A percentile compares a stretch with the other conserved stretches of the same genome.
Evolutionary conservation across 2,329 filamentous ascomycete genomes (phyloP).

Genomic region (Cercospora canescens): DNA sequence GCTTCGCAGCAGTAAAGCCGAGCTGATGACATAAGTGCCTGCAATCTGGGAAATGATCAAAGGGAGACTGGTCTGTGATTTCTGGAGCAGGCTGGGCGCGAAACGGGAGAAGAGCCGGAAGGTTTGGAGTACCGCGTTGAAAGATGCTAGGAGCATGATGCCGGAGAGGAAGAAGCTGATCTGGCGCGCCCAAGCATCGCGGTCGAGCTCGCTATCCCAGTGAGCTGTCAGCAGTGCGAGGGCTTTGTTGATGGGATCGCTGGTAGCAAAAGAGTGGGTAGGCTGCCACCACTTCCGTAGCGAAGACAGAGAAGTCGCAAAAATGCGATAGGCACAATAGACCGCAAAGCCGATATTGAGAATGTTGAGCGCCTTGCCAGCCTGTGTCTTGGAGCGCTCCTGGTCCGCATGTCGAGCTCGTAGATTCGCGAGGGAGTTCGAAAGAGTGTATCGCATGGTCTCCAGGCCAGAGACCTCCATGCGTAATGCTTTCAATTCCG

Average conservation of each 20-base stretch:
- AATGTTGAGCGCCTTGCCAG: constrained; percentile 65
- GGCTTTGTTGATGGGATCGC: constrained; percentile 81
- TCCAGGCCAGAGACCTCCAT: constrained; percentile 78
- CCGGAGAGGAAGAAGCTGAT: constrained; percentile 83
- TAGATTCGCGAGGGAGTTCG: constrained; percentile 64
- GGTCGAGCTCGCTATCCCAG: constrained; percentile 80
- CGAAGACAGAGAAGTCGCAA: constrained; percentile 68
- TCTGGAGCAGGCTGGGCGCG: constrained; percentile 68
- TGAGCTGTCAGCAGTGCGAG: constrained; percentile 78
- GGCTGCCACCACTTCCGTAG: constrained; percentile 56
- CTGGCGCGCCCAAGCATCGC: constrained; percentile 78
- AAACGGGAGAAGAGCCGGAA: constrained; percentile 78
- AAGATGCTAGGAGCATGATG: constrained; percentile 77
- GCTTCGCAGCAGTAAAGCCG: constrained; percentile 72
- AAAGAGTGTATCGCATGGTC: constrained; percentile 73
- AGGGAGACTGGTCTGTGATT: constrained; percentile 75
- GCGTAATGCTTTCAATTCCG: constrained; percentile 58
- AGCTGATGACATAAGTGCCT: constrained; percentile 82
- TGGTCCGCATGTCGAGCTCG: constrained; percentile 64
- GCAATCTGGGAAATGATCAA: constrained; percentile 77
- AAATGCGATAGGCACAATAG: constrained; percentile 83
- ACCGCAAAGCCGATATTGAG: constrained; percentile 69
- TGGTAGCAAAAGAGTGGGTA: constrained; percentile 60
- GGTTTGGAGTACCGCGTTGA: constrained; percentile 82
- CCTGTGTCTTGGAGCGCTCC: constrained; percentile 64